Conservation (phyloP, 768 basidiomycete genomes). For the Naganishia randhawae region DNA sequence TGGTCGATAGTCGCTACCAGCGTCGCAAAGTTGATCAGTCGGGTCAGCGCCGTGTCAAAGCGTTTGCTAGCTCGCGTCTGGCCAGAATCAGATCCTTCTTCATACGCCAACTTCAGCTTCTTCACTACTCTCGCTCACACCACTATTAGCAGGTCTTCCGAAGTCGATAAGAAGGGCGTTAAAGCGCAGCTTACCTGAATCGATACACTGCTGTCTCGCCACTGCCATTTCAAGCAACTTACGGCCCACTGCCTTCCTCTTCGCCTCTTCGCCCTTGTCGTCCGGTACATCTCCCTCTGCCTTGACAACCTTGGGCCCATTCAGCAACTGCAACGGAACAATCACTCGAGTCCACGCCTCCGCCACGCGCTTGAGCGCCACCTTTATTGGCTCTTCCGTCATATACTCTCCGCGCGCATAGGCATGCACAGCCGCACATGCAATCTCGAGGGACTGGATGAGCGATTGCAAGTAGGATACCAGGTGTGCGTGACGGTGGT, state of each 20-base stretch:
- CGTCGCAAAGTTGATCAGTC: slow-evolving; percentile 9
- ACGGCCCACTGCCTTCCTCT: background rate
- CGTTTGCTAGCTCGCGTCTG: background rate
- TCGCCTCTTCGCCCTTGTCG: background rate
- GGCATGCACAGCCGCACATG: background rate
- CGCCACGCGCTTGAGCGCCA: background rate
- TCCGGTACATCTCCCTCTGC: background rate
- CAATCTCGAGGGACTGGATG: background rate
- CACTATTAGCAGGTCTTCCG: background rate
- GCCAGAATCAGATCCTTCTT: background rate
- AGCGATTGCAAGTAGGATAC: background rate
- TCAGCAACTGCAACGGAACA: background rate
- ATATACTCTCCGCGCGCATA: slow-evolving; percentile 12
- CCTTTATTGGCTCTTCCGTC: background rate
- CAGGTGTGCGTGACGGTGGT: slow-evolving; percentile 2
- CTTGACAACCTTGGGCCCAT: background rate
- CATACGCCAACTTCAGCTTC: background rate
- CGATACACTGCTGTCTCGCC: slow-evolving; percentile 5
- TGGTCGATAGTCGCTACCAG: slow-evolving; percentile 11
- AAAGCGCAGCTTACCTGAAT: background rate
- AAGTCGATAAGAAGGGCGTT: background rate
- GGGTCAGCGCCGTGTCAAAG: background rate
- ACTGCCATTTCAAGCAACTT: background rate
- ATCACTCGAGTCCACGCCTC: background rate
- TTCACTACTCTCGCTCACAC: background rate